Percentiles rank a stretch among this genome's conserved stretches.
phyloP scores from a whole-genome alignment of 495 filamentous ascomycete species.

The Hypoxylon cercidicola region DNA sequence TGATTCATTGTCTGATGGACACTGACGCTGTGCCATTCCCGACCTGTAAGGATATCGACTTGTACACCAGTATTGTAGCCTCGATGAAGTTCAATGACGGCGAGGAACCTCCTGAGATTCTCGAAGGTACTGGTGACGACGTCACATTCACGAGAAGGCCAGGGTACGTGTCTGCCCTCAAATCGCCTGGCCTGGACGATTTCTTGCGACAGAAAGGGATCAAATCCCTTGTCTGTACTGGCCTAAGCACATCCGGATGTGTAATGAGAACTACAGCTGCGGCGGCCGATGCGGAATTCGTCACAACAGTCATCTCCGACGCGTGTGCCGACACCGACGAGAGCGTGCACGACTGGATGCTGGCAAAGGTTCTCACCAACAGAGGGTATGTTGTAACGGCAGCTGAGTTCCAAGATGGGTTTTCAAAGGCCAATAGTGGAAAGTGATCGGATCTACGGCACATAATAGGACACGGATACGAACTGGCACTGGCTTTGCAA shows the following conservation, averaged over 20 bases:
- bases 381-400: conserved; percentile 5
- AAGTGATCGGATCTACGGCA: neutral
- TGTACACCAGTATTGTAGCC: conserved; percentile 10
- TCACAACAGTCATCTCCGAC: conserved; percentile 44
- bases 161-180: conserved; percentile 46
- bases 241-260: conserved; percentile 46
- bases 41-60: conserved; percentile 37
- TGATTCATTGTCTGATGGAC: conserved; percentile 48
- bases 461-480: too few species aligned
- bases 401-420: conserved; percentile 10
- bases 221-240: conserved; percentile 42
- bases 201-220: conserved; percentile 42
- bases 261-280: conserved; percentile 44
- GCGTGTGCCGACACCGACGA: conserved; percentile 43
- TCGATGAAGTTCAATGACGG: conserved; percentile 27
- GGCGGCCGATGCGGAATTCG: conserved; percentile 38
- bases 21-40: conserved; percentile 33
- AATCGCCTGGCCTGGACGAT: conserved; percentile 42
- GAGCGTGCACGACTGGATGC: conserved; percentile 42
- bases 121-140: conserved; percentile 25
- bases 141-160: conserved; percentile 40
- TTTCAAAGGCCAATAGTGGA: neutral
- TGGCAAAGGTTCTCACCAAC: conserved; percentile 10
- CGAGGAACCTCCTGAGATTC: conserved; percentile 38
- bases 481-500: too few species aligned